Evolutionary conservation across 306 rosid species (phyloP), one percentile per base, ranked within the genome.

Genomic region (Pachyrhizus erosus): DNA sequence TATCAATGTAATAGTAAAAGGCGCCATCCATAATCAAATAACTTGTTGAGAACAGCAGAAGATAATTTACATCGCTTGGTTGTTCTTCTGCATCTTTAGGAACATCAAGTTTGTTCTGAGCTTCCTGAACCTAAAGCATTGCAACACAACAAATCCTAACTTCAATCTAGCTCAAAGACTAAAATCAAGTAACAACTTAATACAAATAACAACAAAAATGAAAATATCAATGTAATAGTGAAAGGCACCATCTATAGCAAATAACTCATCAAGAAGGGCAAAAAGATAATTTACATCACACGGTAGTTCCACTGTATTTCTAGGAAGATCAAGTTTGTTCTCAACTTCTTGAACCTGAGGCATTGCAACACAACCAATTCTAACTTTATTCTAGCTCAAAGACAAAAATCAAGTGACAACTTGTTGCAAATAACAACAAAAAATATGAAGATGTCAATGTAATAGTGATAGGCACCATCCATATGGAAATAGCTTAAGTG

Each of bases 51-150:
- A 45, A 77, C 83, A 68, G 78, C 23, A 43, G 74, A 82, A 76
- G 52, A 66, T 34, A 66, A 76, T 43, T 70, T 77, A 80, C 88
- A 39, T 84, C 87, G 73, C n/a, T 7, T 76, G 65, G 52, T 75
- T 80, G 85, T 40, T 88, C 86, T 61, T 79, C 75, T 77, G 75
- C 78, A 75, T 39, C 88, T 23, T 71, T 78, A 52, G 46, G 58
- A 66, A 34, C 70, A 20, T 66, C 86, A 23, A 75, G 43, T 43
- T 76, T 78, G 65, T 74, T 77, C 62, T 84, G 87, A 69, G 65
- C 73, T 23, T 68, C 84, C 83, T 87, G 83, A 88, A 86, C 89
- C 90, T 87, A 85, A 86, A 88, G 58, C 73, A 88, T 73, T 70
- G 60, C 42, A 80, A 70, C 72, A 68, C 62, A 83, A 62, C 39